phyloP scores from a whole-genome alignment of 208 protist genomes.

The Acanthamoeba divionensis region DNA sequence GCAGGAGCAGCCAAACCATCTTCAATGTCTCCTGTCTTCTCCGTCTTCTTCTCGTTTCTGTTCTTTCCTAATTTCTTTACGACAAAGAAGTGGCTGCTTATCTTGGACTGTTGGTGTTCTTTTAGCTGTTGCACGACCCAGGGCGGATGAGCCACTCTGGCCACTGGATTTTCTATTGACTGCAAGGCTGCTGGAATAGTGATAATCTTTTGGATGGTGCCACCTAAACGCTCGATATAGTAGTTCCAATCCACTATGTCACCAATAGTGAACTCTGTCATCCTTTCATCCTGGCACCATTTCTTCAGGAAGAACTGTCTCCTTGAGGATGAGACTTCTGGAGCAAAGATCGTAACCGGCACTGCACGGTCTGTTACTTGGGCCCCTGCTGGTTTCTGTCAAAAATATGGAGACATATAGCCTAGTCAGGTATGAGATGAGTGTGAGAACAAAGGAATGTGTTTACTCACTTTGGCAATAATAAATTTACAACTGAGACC shows the following conservation, averaged over 20 bases:
- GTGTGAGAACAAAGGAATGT: neutral
- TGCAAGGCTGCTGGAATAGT: conserved; percentile 98
- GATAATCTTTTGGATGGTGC: conserved; percentile 98
- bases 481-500: conserved; percentile 96
- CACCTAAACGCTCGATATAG: conserved; percentile 95
- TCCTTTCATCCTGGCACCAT: conserved; percentile 85
- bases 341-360: conserved; percentile 95
- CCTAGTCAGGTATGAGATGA: neutral
- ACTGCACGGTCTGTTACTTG: conserved; percentile 97
- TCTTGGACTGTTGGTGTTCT: conserved; percentile 56
- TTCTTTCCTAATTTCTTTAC: conserved; percentile 1
- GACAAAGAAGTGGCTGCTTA: conserved; percentile 59
- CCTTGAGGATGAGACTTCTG: conserved; percentile 84
- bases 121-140: conserved; percentile 94
- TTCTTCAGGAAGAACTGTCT: conserved; percentile 90
- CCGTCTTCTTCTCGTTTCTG: neutral
- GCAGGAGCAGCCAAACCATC: conserved; percentile 55
- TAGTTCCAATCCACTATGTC: conserved; percentile 99
- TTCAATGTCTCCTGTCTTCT: conserved; percentile 61
- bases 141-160: conserved; percentile 94
- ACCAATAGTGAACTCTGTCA: conserved; percentile 84
- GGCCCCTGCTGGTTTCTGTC: conserved; percentile 85
- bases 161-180: conserved; percentile 94
- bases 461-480: conserved; percentile 87
- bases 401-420: neutral